phyloP scores from a whole-genome alignment of 2,329 filamentous ascomycete species.

The Leptographium lundbergii region DNA sequence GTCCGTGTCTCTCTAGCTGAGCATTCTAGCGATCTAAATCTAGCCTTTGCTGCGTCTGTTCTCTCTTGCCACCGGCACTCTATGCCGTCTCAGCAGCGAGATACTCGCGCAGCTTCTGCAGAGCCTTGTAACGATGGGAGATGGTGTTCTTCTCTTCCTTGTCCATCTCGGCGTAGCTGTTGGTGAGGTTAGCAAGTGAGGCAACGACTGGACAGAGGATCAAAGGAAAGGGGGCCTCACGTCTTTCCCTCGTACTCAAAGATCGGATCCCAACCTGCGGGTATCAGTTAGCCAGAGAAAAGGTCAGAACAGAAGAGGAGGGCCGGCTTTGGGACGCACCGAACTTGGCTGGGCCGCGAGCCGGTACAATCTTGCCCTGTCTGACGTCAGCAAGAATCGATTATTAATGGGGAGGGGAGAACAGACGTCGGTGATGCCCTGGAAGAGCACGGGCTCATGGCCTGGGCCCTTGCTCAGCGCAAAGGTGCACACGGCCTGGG shows the following conservation, averaged over 20 bases:
- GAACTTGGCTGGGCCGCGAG: constrained; percentile 69
- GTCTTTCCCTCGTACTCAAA: constrained; percentile 91
- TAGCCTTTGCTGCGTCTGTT: not conserved
- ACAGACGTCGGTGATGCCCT: constrained; percentile 66
- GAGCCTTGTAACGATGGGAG: constrained; percentile 79
- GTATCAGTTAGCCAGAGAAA: not conserved
- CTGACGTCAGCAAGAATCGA: not conserved
- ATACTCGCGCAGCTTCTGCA: constrained; percentile 78
- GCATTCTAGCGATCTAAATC: not conserved
- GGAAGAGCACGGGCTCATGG: constrained; percentile 74
- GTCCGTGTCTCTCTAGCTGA: too few species aligned
- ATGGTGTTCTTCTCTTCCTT: constrained; percentile 79
- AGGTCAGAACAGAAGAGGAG: not conserved
- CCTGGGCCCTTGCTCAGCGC: constrained; percentile 81
- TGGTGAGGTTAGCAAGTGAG: not conserved
- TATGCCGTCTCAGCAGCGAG: constrained; percentile 34
- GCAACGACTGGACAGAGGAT: not conserved
- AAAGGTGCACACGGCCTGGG: constrained; percentile 92
- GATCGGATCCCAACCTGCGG: constrained; percentile 81
- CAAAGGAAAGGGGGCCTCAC: constrained; percentile 24
- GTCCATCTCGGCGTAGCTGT: constrained; percentile 85
- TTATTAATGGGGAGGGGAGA: not conserved
- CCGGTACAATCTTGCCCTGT: constrained; percentile 68
- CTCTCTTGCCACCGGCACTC: not conserved
- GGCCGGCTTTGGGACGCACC: constrained; percentile 40